Evolutionary conservation across 257 asterid species (phyloP).

Genomic region (Fraxinus americana): DNA sequence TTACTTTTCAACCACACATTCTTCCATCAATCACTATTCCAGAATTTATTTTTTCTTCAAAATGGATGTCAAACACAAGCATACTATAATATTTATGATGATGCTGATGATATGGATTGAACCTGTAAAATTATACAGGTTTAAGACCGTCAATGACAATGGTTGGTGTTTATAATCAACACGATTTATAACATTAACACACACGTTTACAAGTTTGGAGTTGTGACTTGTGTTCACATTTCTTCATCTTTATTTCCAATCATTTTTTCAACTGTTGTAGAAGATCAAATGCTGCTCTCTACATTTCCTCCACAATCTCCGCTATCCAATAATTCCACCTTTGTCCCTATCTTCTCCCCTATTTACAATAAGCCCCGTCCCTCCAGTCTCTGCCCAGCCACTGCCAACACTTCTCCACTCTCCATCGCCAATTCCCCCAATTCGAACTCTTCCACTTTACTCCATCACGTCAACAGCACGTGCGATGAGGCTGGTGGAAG

Average conservation of each 20-base stretch:
- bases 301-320: constrained; percentile 60
- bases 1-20: too few species aligned
- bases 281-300: constrained; percentile 53
- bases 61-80: too few species aligned
- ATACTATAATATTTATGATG: too few species aligned
- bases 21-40: too few species aligned
- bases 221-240: background rate
- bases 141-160: too few species aligned
- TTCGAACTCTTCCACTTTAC: constrained; percentile 33
- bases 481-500: constrained; percentile 28
- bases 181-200: background rate
- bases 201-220: too few species aligned
- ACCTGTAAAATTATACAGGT: too few species aligned
- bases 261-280: background rate
- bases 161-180: too few species aligned
- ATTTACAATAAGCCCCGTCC: constrained; percentile 31
- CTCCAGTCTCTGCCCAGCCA: constrained; percentile 45
- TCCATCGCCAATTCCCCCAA: constrained; percentile 39
- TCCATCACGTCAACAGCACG: constrained; percentile 57
- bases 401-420: constrained; percentile 47
- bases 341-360: constrained; percentile 31
- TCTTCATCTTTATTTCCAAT: background rate
- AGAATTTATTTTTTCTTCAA: too few species aligned
- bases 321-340: constrained; percentile 35
- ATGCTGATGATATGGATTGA: too few species aligned